Evolutionary conservation across 73 alveolate species (phyloP).

Genomic region (Tetrahymena thermophila): DNA sequence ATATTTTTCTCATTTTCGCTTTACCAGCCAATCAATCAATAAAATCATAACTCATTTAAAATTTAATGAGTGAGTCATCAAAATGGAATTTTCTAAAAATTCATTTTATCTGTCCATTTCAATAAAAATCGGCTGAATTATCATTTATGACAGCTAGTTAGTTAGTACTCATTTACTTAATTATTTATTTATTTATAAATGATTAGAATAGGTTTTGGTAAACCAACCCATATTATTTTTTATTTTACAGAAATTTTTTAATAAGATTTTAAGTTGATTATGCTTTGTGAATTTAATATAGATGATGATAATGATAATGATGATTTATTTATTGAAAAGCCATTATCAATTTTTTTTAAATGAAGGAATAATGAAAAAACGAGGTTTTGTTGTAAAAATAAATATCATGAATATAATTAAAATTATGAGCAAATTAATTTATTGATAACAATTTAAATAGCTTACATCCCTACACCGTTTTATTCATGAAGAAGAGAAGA

Average conservation of each 20-base stretch:
- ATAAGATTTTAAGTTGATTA: no score
- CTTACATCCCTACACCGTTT: slow-evolving; percentile 36
- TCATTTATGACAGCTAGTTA: no score
- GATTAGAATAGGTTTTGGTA: no score
- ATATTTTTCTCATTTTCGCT: neutral
- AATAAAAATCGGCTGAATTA: neutral
- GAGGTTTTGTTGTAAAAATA: neutral
- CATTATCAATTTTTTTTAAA: no score
- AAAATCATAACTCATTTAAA: neutral
- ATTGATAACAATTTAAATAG: neutral
- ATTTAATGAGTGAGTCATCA: neutral
- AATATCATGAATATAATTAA: neutral
- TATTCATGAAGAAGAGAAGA: slow-evolving; percentile 41
- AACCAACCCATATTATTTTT: no score
- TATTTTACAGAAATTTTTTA: no score
- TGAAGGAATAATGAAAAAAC: neutral
- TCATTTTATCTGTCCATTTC: no score
- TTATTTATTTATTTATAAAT: no score
- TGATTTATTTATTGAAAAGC: no score
- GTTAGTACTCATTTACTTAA: no score
- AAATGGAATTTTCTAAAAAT: neutral
- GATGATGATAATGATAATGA: no score
- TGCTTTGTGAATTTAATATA: no score
- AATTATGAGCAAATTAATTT: neutral
- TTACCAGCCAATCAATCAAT: neutral